A percentile compares a stretch with the other conserved stretches of the same genome.
phyloP scores from a whole-genome alignment of 345 rosid species.

The Linum usitatissimum region DNA sequence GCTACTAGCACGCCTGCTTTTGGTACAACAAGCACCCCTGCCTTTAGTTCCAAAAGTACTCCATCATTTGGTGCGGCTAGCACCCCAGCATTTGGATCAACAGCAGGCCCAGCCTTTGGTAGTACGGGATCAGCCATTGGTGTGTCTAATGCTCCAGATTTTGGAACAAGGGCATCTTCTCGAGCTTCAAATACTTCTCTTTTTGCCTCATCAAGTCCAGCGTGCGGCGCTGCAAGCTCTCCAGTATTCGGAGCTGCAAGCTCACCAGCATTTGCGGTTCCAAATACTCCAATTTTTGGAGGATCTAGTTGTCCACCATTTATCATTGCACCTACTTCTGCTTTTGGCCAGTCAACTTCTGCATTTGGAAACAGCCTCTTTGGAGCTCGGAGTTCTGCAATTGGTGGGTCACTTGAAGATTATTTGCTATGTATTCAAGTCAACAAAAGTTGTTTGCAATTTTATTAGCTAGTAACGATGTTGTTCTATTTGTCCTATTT shows the following conservation, averaged over 20 bases:
- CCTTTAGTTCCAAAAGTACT: conserved; percentile 37
- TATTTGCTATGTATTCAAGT: not conserved
- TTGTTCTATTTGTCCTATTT: conserved; percentile 3
- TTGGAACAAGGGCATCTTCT: no score
- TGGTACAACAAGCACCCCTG: conserved; percentile 31
- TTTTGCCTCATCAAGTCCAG: conserved; percentile 40
- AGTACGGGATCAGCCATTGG: conserved; percentile 23
- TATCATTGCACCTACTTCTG: conserved; percentile 51
- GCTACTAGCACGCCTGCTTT: conserved; percentile 30
- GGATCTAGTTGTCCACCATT: conserved; percentile 41
- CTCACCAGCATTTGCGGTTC: conserved; percentile 16
- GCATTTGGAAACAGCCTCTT: conserved; percentile 68
- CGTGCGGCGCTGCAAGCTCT: conserved; percentile 19
- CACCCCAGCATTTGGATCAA: conserved; percentile 20
- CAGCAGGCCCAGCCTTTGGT: conserved; percentile 30
- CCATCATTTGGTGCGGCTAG: conserved; percentile 26
- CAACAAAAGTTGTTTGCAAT: not conserved
- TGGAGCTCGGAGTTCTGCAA: conserved; percentile 61
- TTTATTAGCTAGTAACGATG: not conserved
- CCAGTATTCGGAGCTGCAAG: conserved; percentile 26
- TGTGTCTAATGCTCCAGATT: conserved; percentile 27
- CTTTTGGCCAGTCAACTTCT: conserved; percentile 67
- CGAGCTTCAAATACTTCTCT: conserved; percentile 38
- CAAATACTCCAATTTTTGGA: conserved; percentile 4
- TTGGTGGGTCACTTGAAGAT: conserved; percentile 33